Base-by-base conservation (phyloP, 2,329 filamentous ascomycete species). In the Colletotrichum musae region DNA sequence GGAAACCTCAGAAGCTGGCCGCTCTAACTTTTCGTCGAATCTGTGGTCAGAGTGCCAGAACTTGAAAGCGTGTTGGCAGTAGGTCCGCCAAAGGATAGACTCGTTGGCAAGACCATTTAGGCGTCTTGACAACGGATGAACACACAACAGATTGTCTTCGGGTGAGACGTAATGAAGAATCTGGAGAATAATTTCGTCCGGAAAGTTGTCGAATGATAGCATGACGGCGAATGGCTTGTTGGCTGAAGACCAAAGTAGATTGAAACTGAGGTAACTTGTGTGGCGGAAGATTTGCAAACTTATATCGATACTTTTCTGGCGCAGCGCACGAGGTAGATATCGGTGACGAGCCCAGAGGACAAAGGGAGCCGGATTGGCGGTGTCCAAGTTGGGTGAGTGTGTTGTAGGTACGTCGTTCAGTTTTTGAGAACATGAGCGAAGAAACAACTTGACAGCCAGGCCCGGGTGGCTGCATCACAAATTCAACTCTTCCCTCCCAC, bases 181-280 rank as follows among this genome's bases (percentile, higher is more conserved):
- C 61, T 91, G 87, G 77, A 94, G 90, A 74, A 98, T 86, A 71
- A 98, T 88, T 83, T 99, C 96, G 80, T 95, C 93, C 48, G 95
- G 95, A 43, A 96, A 84, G 62, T 77, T 73, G 47, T 82, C 77
- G 64, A 88, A 75, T 45, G 80, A 79, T 12, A 76, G 56, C 78
- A 80, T 80, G 58, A 70, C 50, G 58, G 57, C 67, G 43, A 47
- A 64, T 26, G 45, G 36, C 36, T 45, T 24, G 24, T 32, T 51
- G n/a, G 16, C 21, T 15, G 32, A 56, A 50, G 13, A 13, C 24
- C 58, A 56, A 51, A 3, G 13, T 28, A 32, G 51, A 7, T 43
- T n/a, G 41, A 43, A 15, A n/a, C 41, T 43, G 41, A 5, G 18
- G 56, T 18, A 32, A 45, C 45, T 32, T 10, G 18, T 50, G 15